Percentiles rank a stretch among this genome's conserved stretches.
Evolutionary conservation across 2,329 filamentous ascomycete genomes (phyloP).

Genomic region (Verticillium longisporum): DNA sequence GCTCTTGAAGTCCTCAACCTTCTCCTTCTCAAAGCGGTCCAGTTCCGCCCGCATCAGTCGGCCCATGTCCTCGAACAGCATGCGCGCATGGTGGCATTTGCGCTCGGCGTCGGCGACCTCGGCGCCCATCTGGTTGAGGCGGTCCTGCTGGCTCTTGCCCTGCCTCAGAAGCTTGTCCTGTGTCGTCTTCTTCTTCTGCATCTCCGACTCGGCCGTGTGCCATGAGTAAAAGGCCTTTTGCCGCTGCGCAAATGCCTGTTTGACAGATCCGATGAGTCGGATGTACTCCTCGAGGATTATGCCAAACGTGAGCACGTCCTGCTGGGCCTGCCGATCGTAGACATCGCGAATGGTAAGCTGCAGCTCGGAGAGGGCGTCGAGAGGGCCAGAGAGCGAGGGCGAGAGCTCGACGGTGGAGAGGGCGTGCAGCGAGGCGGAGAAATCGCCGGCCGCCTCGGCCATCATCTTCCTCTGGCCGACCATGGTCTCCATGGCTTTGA

Average conservation of each 20-base stretch:
- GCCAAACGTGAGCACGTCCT: conserved; percentile 90
- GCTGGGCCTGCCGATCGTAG: conserved; percentile 93
- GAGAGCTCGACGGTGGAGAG: conserved; percentile 90
- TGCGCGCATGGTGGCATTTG: conserved; percentile 80
- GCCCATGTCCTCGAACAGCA: conserved; percentile 97
- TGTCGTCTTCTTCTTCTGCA: conserved; percentile 79
- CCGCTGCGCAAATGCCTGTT: conserved; percentile 84
- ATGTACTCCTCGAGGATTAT: conserved; percentile 99
- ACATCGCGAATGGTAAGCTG: conserved; percentile 92
- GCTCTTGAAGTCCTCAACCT: conserved; percentile 98
- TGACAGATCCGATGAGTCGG: conserved; percentile 88
- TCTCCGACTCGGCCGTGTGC: conserved; percentile 83
- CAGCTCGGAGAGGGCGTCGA: conserved; percentile 87
- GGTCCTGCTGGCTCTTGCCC: conserved; percentile 92
- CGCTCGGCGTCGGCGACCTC: conserved; percentile 94
- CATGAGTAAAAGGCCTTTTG: conserved; percentile 95
- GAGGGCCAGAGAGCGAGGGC: conserved; percentile 75
- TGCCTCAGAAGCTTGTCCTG: conserved; percentile 95
- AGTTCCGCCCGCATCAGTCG: conserved; percentile 84
- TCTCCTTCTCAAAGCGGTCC: conserved; percentile 91
- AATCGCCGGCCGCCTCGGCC: conserved; percentile 87
- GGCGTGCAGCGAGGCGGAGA: conserved; percentile 86
- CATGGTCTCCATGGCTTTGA: conserved; percentile 92
- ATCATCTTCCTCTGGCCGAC: conserved; percentile 88
- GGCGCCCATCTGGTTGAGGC: conserved; percentile 83